Base-by-base conservation (phyloP, 2,329 filamentous ascomycete species). In the Penicillium sp. region DNA sequence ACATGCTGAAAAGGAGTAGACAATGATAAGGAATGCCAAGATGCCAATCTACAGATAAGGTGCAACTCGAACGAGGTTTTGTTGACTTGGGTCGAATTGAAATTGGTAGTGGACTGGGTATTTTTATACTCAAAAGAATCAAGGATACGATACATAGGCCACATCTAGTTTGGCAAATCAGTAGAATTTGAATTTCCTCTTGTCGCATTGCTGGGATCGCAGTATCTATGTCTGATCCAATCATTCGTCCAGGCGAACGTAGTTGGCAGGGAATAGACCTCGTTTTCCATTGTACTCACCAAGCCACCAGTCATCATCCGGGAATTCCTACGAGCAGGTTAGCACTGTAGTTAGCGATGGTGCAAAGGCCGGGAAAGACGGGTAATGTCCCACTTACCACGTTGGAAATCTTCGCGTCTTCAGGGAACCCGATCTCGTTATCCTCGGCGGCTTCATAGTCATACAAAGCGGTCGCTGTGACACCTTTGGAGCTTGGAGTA, bases 241-340 rank as follows among this genome's bases (percentile, higher is more conserved):
- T 53, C 48, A 59, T 48, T 67, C 57, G 48, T 72, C 62, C 53
- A 74, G 58, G 53, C 72, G 64, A 22, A 75, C 74, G 53, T 76
- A 76, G 57, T 75, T 75, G n/a, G 73, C 71, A 9, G 74, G 74
- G 80, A 98, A 98, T 40, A 98, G 77, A 54, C 93, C 93, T 28
- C 80, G 79, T 51, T 84, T 79, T 44, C 89, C 89, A 24, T 83
- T 77, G 69, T 85, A 94, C 62, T 87, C 82, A 51, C 93, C 93
- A 61, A 91, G 86, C 93, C 93, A 98, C 93, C 93, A 98, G 66
- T 98, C 93, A 58, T 97, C 91, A 62, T 97, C 93, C 2, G 93
- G 93, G 71, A 97, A 97, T 74, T 96, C 88, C 83, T 86, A 60
- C 19, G 37, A 28, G 41, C 38, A 12, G 9, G 38, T 65, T 60